Conservation (phyloP, 148 eudicot species). For the Chenopodium berlandieri region DNA sequence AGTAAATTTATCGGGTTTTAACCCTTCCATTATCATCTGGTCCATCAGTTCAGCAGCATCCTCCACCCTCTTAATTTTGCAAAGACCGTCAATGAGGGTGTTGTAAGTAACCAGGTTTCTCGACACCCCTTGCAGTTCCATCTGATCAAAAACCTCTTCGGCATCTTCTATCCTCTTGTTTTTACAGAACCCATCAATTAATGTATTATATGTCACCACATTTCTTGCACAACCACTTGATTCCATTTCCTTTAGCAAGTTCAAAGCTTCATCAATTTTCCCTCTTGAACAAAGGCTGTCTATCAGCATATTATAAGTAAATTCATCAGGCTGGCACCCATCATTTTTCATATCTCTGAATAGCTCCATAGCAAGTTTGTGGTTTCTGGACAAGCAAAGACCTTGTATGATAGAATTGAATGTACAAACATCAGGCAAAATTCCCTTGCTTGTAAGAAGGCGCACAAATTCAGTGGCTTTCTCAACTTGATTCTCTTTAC, state of each 20-base stretch:
- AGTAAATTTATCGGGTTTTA: constrained; percentile 85
- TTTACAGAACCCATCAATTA: constrained; percentile 84
- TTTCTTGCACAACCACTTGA: constrained; percentile 75
- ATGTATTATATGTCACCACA: constrained; percentile 71
- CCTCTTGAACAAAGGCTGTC: constrained; percentile 73
- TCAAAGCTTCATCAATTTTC: constrained; percentile 60
- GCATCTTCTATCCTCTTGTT: constrained; percentile 80
- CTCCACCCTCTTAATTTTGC: constrained; percentile 58
- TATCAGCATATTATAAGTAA: constrained; percentile 81
- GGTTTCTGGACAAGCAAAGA: constrained; percentile 65
- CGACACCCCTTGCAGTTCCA: constrained; percentile 88
- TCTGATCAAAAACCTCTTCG: constrained; percentile 89
- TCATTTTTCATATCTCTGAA: constrained; percentile 73
- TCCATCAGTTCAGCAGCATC: constrained; percentile 87
- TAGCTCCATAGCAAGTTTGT: constrained; percentile 57
- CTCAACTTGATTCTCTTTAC: constrained; percentile 80
- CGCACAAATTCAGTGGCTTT: constrained; percentile 76
- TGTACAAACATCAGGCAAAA: constrained; percentile 83
- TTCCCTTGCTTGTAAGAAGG: constrained; percentile 58
- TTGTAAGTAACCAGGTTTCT: constrained; percentile 74
- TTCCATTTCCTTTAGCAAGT: constrained; percentile 87
- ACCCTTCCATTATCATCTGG: constrained; percentile 94
- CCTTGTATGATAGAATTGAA: constrained; percentile 95
- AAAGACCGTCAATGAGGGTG: constrained; percentile 82
- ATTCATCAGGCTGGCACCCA: constrained; percentile 91